Percentiles rank a stretch among this genome's conserved stretches.
Conservation (phyloP, 345 rosid genomes). For the Physaria fendleri region DNA sequence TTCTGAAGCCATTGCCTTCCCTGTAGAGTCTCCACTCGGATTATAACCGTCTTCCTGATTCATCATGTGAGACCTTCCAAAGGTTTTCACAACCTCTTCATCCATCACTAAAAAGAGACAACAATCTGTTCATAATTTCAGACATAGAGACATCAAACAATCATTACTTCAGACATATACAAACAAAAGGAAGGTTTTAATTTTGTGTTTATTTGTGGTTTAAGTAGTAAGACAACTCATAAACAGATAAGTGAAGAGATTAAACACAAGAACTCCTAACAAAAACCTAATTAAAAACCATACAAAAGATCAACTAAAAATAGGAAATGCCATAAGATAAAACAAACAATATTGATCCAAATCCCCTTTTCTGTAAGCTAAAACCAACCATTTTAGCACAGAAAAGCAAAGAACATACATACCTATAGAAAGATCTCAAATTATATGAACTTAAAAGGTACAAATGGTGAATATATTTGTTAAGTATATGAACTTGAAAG, state of each 20-base stretch:
- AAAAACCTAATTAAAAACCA: background rate
- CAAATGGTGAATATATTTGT: background rate
- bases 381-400: no score
- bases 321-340: slow-evolving; percentile 3
- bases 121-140: slow-evolving; percentile 9
- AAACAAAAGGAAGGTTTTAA: no score
- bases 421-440: no score
- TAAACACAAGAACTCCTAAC: background rate
- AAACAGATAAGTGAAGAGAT: slow-evolving; percentile 8
- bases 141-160: slow-evolving; percentile 1
- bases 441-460: background rate
- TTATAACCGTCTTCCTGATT: slow-evolving; percentile 6
- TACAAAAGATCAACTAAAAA: background rate
- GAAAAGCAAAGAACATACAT: no score
- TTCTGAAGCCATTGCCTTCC: slow-evolving; percentile 28
- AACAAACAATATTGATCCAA: background rate
- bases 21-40: slow-evolving; percentile 35
- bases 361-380: no score
- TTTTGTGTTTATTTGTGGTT: background rate
- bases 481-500: background rate
- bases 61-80: slow-evolving; percentile 30
- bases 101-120: slow-evolving; percentile 34
- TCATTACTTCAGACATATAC: slow-evolving; percentile 9
- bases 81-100: slow-evolving; percentile 27
- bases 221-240: background rate